A percentile compares a stretch with the other conserved stretches of the same genome.
Conservation (phyloP, 2,329 filamentous ascomycete genomes). For the Didymella pomorum region DNA sequence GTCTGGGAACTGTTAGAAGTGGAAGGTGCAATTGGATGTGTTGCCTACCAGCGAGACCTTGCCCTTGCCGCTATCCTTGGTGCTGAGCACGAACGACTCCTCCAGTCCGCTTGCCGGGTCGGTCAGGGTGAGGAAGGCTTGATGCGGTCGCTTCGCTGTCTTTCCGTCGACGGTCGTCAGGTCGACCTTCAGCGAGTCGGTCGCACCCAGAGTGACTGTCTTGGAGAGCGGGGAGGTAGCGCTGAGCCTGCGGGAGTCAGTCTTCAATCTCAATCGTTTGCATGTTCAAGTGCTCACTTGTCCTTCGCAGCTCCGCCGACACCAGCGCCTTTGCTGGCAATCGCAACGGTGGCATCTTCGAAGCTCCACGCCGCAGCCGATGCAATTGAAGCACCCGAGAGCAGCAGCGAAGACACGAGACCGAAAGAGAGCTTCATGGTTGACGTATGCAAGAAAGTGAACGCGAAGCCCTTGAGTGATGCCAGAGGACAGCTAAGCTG, state of each 20-base stretch:
- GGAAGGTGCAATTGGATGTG: conserved; percentile 11
- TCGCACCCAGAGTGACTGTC: conserved; percentile 68
- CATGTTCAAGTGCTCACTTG: conserved; percentile 62
- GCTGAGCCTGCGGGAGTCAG: conserved; percentile 47
- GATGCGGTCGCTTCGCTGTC: conserved; percentile 85
- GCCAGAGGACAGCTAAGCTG: conserved; percentile 32
- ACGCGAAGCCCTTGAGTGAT: conserved; percentile 31
- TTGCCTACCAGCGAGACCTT: conserved; percentile 79
- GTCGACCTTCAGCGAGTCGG: conserved; percentile 80
- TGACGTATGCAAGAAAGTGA: conserved; percentile 35
- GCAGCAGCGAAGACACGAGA: conserved; percentile 53
- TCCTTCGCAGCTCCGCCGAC: conserved; percentile 64
- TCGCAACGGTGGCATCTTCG: conserved; percentile 72
- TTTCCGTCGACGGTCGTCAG: conserved; percentile 82
- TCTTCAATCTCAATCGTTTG: conserved; percentile 15
- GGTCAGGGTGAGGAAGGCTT: conserved; percentile 86
- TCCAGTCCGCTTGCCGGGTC: conserved; percentile 80
- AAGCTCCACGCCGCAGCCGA: conserved; percentile 70
- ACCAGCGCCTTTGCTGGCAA: conserved; percentile 67
- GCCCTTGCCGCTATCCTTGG: conserved; percentile 89
- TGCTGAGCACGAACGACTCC: conserved; percentile 80
- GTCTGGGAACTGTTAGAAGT: conserved; percentile 63
- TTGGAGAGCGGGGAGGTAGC: conserved; percentile 67
- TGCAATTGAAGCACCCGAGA: conserved; percentile 52
- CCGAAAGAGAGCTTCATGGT: conserved; percentile 55